Evolutionary conservation across 768 basidiomycete species (phyloP), one percentile per base, ranked within the genome.

Genomic region (Hypsizygus marmoreus): DNA sequence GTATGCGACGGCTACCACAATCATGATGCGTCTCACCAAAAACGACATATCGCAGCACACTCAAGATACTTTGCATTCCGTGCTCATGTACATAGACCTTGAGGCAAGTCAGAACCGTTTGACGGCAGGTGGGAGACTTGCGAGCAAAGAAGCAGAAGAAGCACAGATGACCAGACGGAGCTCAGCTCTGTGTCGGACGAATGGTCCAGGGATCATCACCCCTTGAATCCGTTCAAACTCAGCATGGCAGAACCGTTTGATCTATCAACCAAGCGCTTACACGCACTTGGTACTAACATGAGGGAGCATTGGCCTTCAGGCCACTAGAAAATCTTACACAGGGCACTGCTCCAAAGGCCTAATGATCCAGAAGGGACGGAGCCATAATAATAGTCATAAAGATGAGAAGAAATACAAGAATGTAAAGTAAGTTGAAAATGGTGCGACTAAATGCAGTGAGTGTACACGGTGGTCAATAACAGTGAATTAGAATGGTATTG

Each of bases 1-100:
- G 44, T 55, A 49, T 9, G 22, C 24, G 41, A 40, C 40, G 35
- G 41, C 4, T 19, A 32, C 20, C 23, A 20, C 29, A 41, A 23
- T 10, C 34, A 40, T 11, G 17, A 30, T 10, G 17, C 30, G 26
- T 59, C 77, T 39, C 45, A 86, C 87, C 77, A 60, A 87, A 82
- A 47, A 82, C 69, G 48, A 79, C 45, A 64, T 79, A 86, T 41
- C 86, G 82, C 54, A 73, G 67, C 40, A 69, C 61, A 55, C 75
- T 68, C 54, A 86, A 67, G 47, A 69, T 51, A 54, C 64, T 70
- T 51, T 62, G 64, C 76, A 81, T 80, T 48, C 49, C 62, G 58
- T 33, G 33, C 62, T 64, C 68, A 71, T 70, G 45, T 51, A 59
- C 53, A 44, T 36, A 41, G 49, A 47, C 39, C 49, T 44, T 49